Base-by-base conservation (phyloP, 1,139 yeast genomes). In the Blastobotrys buckinghamii region DNA sequence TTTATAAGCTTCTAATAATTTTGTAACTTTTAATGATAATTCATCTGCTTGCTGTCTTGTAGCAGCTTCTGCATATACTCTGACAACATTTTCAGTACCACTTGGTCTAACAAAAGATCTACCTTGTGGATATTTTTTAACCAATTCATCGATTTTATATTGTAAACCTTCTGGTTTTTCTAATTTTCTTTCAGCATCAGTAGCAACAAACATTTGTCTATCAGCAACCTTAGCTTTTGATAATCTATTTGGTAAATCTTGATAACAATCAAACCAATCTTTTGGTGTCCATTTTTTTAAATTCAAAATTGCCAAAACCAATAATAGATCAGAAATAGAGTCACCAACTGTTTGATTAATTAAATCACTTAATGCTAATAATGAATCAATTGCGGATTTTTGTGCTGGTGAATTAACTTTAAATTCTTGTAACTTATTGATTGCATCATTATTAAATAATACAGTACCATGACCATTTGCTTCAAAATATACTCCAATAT, bases 401-500 rank as follows among this genome's bases (percentile, higher is more conserved):
- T 69, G 70, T 22, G 71, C 68, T 6, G 69, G 69, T 4, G 67
- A 59, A 17, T 64, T 54, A 9, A 64, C 67, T 55, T 61, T 62
- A 53, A 55, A 60, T 20, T 60, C 54, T 44, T 57, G 65, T 44
- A 66, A 63, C 40, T 52, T 33, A 60, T 65, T 55, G 73, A 77
- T 49, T 77, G 72, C 87, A 17, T 75, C 75, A 0, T 77, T 74
- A 6, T 86, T 79, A 63, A 92, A 94, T 19, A 89, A 71, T 4
- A 92, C 95, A 0, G 99, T 94, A 13, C 99, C 99, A 62, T 92
- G 99, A n/a, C 99, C 99, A 63, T 92, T 92, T 47, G 99, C 98
- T 71, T 92, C 99, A 61, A 92, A 92, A 68, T 94, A 92, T 20
- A 92, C 82, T 22, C 98, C 98, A 55, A 92, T 76, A 61, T 89